phyloP scores from a whole-genome alignment of 352 stramenopile genomes.

The Peronospora destructor region DNA sequence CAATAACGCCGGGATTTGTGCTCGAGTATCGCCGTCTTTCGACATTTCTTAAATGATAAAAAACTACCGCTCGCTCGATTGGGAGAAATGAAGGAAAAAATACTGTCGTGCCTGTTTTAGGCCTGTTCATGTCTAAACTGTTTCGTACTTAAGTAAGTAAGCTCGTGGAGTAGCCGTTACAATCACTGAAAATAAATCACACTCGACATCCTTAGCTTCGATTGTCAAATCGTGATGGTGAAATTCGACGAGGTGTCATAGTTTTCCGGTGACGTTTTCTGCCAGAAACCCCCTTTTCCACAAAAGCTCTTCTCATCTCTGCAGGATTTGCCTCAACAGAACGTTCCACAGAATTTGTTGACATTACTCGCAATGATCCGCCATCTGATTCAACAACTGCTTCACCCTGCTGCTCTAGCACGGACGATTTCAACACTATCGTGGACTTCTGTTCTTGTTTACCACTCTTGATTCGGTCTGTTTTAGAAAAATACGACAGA shows the following conservation, averaged over 20 bases:
- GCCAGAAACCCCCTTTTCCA: slow-evolving; percentile 17
- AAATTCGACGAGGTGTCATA: slow-evolving; percentile 40
- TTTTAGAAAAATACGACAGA: slow-evolving; percentile 2
- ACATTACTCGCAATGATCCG: background rate
- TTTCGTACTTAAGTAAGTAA: background rate
- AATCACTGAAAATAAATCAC: background rate
- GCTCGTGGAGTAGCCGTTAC: background rate
- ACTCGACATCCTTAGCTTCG: background rate
- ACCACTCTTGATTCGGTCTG: background rate
- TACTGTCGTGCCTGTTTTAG: slow-evolving; percentile 15
- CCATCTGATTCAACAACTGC: background rate
- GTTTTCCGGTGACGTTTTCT: slow-evolving; percentile 58
- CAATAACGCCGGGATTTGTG: slow-evolving; percentile 45
- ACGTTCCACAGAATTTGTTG: background rate
- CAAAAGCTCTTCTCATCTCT: background rate
- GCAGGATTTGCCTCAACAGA: slow-evolving; percentile 1
- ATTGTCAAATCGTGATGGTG: slow-evolving; percentile 23
- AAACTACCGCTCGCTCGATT: slow-evolving; percentile 9
- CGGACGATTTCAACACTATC: background rate
- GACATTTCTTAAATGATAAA: slow-evolving; percentile 17
- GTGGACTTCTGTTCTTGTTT: slow-evolving; percentile 1
- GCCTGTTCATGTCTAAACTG: slow-evolving; percentile 1
- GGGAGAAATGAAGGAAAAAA: slow-evolving; percentile 8
- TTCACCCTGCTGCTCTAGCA: slow-evolving; percentile 5
- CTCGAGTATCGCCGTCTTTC: slow-evolving; percentile 21